These are phyloP conservation scores for Malania oleifera DNA, from an alignment of 164 flowering plant genomes.

Conservation along the genomic window DNA sequence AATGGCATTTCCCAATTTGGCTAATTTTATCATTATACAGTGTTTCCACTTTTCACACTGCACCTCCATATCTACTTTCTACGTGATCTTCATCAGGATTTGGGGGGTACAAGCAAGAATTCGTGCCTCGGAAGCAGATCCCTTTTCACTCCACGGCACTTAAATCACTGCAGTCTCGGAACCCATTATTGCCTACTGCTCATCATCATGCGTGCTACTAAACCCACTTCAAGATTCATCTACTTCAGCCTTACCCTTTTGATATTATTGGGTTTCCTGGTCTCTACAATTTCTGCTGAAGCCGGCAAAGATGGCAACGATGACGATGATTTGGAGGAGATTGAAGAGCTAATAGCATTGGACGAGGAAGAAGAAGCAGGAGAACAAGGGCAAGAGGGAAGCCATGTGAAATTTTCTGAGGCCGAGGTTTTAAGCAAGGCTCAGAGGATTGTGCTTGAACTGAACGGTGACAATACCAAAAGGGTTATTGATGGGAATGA, in stretches of 20 bases:
- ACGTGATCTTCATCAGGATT: no score
- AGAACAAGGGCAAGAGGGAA: slow-evolving; percentile 9
- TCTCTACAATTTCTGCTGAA: slow-evolving; percentile 20
- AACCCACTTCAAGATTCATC: slow-evolving; percentile 40
- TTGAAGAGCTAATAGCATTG: slow-evolving; percentile 64
- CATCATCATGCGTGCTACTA: slow-evolving; percentile 23
- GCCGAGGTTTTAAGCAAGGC: slow-evolving; percentile 64
- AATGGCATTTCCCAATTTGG: no score
- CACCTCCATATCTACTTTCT: no score
- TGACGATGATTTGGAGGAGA: slow-evolving; percentile 43
- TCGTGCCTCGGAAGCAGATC: not conserved
- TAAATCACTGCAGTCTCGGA: not conserved
- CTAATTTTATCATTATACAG: no score
- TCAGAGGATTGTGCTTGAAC: slow-evolving; percentile 69
- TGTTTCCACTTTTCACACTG: no score
- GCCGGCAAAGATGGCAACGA: slow-evolving; percentile 14
- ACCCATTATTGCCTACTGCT: no score
- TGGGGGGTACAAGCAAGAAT: no score
- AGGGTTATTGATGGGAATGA: slow-evolving; percentile 55
- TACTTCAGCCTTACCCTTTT: slow-evolving; percentile 28
- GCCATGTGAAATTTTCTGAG: slow-evolving; percentile 32
- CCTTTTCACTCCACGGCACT: not conserved
- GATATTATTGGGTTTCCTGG: slow-evolving; percentile 27
- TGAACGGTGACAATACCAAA: slow-evolving; percentile 52
- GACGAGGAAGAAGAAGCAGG: slow-evolving; percentile 50